Conservation (phyloP, 2,329 filamentous ascomycete species). For the Penicillium sclerotigenum region DNA sequence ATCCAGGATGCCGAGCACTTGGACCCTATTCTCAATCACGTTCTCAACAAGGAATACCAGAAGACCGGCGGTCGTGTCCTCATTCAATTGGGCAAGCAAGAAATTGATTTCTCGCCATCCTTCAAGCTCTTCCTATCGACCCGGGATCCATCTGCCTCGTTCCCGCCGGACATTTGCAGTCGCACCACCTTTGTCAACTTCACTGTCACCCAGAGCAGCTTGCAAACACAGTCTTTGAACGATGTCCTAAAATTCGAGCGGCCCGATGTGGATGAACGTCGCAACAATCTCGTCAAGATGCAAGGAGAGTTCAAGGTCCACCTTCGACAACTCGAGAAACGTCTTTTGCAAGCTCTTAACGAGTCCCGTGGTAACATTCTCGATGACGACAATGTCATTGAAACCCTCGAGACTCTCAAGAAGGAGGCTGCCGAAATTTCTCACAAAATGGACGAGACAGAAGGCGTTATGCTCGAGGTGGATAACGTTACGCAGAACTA, state of each 20-base stretch:
- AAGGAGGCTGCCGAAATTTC: conserved; percentile 96
- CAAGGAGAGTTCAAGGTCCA: conserved; percentile 99
- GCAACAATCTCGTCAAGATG: conserved; percentile 96
- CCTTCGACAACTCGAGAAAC: conserved; percentile 90
- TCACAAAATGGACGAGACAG: conserved; percentile 91
- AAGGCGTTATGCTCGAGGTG: conserved; percentile 97
- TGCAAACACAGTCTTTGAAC: conserved; percentile 96
- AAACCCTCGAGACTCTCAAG: conserved; percentile 96
- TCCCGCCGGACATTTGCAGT: conserved; percentile 95
- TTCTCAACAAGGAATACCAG: conserved; percentile 99
- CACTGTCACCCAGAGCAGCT: conserved; percentile 96
- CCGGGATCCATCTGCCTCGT: conserved; percentile 89
- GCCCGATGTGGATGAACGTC: conserved; percentile 92
- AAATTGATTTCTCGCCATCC: conserved; percentile 96
- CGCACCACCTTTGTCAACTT: conserved; percentile 99
- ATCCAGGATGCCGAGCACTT: conserved; percentile 98
- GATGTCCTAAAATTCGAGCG: conserved; percentile 97
- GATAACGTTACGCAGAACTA: conserved; percentile 95
- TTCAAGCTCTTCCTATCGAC: conserved; percentile 96
- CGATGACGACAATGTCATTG: conserved; percentile 96
- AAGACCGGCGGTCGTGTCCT: conserved; percentile 96
- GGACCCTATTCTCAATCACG: conserved; percentile 95
- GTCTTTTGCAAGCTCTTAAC: conserved; percentile 88
- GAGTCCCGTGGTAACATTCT: conserved; percentile 97
- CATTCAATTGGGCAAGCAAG: conserved; percentile 96